phyloP scores from a whole-genome alignment of 2,329 filamentous ascomycete species.

The Phaeosphaeriaceae sp. region DNA sequence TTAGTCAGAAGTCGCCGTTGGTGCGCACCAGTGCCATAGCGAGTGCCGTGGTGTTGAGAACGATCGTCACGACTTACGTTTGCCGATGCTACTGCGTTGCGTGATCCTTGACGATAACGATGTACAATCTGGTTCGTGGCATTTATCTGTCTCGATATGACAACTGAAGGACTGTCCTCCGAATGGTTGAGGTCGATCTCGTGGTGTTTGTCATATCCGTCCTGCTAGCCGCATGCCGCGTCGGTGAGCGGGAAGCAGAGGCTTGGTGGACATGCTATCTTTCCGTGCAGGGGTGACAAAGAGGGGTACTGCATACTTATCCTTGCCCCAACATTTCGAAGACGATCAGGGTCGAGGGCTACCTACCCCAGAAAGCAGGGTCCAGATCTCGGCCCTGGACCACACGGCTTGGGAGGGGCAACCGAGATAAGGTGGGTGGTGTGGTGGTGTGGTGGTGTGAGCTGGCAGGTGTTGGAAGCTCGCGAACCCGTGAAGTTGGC shows the following conservation, averaged over 20 bases:
- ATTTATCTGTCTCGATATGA: constrained; percentile 5
- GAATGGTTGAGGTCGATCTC: constrained; percentile 2
- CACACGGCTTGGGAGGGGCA: constrained; percentile 4
- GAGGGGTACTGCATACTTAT: constrained; percentile 14
- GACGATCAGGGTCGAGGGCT: constrained; percentile 24
- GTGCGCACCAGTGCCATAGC: neutral
- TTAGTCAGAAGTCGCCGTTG: neutral
- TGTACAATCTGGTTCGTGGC: neutral
- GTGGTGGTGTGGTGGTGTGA: neutral
- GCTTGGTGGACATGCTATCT: constrained; percentile 3
- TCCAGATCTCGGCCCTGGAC: constrained; percentile 14
- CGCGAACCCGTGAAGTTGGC: neutral
- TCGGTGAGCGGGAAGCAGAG: neutral
- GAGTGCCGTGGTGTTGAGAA: neutral
- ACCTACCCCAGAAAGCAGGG: constrained; percentile 14
- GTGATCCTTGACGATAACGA: constrained; percentile 12
- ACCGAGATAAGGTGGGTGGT: constrained; percentile 9
- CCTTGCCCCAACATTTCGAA: constrained; percentile 24
- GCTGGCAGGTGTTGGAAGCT: neutral
- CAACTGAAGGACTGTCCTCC: constrained; percentile 1
- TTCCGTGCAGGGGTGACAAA: constrained; percentile 3
- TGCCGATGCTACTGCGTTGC: neutral
- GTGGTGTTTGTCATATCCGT: neutral
- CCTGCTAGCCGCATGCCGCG: constrained; percentile 13
- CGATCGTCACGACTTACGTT: neutral